Base-by-base conservation (phyloP, 2,329 filamentous ascomycete genomes). In the Aspergillus amoenus region DNA sequence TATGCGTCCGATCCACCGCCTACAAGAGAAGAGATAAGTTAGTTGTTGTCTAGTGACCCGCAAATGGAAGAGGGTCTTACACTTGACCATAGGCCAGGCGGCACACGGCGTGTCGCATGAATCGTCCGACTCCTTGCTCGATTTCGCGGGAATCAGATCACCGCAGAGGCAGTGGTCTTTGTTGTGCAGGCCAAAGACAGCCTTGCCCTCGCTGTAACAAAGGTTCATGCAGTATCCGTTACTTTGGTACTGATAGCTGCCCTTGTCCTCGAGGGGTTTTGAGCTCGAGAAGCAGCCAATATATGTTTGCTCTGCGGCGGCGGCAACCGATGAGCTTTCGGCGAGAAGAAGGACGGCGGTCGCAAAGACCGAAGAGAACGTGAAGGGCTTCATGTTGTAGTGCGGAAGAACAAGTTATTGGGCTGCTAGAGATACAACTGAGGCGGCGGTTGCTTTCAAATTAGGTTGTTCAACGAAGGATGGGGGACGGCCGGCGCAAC, bases 151-250 rank as follows among this genome's bases (percentile, higher is more conserved):
- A 47, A 93, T 81, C 57, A 80, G 74, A 61, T 85, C 76, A 58
- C 91, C 92, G 68, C 92, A 96, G 67, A 80, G 90, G 76, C 92
- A 96, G 61, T 84, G 74, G 17, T 80, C 78, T 15, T 83, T 83
- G 17, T 81, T 80, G 7, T 81, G 83, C 44, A 90, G 76, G 32
- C 81, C 90, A 66, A 87, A 84, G 7, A 91, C 88, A 1, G 80
- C 77, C 37, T 82, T 79, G 7, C 78, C 66, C 0, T 73, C 67
- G 3, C 73, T 66, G 22, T 77, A 66, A 68, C 85, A 88, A 60
- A 76, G 70, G 18, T 73, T 64, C 61, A 83, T 79, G 64, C 85
- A 88, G 62, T 80, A 80, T 52, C 84, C 83, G 30, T 73, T 71
- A 61, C 79, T 82, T 65, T 85, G 83, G 65, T 78, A 87, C 27